These are phyloP conservation scores for Dipteronia dyeriana DNA, from an alignment of 345 rosid genomes.

Conservation along the genomic window DNA sequence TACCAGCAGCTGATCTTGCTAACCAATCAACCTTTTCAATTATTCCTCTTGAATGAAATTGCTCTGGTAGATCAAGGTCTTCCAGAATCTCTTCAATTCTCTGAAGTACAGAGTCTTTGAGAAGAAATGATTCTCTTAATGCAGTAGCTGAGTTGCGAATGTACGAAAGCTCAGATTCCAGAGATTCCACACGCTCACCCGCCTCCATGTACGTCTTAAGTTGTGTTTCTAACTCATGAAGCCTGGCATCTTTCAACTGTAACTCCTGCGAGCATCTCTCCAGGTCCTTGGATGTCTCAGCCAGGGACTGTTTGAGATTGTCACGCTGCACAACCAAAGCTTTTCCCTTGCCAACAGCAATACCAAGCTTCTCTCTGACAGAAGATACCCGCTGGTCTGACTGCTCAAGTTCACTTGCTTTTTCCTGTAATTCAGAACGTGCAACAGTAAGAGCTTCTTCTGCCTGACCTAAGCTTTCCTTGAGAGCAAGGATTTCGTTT, in stretches of 20 bases:
- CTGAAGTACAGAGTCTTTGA: slow-evolving; percentile 91
- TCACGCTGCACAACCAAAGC: slow-evolving; percentile 88
- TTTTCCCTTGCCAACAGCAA: slow-evolving; percentile 96
- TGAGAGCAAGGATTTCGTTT: slow-evolving; percentile 54
- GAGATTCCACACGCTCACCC: slow-evolving; percentile 89
- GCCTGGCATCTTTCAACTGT: slow-evolving; percentile 62
- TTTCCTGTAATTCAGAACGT: slow-evolving; percentile 57
- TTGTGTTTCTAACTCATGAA: slow-evolving; percentile 72
- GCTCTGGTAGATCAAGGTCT: slow-evolving; percentile 89
- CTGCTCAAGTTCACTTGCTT: slow-evolving; percentile 66
- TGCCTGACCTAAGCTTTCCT: slow-evolving; percentile 47
- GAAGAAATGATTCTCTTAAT: slow-evolving; percentile 91
- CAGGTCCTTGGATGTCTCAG: slow-evolving; percentile 71
- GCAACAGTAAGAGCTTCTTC: slow-evolving; percentile 54
- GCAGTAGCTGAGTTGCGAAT: slow-evolving; percentile 97
- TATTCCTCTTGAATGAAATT: slow-evolving; percentile 82
- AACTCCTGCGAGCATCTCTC: slow-evolving; percentile 78
- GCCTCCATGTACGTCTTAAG: slow-evolving; percentile 80
- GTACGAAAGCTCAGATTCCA: slow-evolving; percentile 97
- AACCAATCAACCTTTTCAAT: slow-evolving; percentile 95
- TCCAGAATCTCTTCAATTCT: slow-evolving; percentile 92
- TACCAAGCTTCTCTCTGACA: slow-evolving; percentile 90
- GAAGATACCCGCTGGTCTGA: slow-evolving; percentile 85
- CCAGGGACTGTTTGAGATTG: slow-evolving; percentile 67
- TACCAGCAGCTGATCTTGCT: slow-evolving; percentile 67